Evolutionary conservation across 345 rosid genomes (phyloP).

Genomic region (Fremontodendron californicum): DNA sequence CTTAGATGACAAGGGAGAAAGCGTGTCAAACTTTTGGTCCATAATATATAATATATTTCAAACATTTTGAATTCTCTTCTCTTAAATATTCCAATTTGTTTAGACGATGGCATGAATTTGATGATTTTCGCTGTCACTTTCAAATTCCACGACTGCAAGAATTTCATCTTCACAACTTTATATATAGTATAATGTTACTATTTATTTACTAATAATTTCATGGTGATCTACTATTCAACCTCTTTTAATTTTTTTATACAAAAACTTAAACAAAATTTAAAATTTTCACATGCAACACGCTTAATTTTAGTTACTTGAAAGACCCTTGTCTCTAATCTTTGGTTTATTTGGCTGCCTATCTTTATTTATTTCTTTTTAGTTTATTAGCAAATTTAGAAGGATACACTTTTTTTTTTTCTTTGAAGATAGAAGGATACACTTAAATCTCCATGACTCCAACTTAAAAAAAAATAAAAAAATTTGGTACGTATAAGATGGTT

Average conservation of each 20-base stretch:
- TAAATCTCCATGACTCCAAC: too few species aligned
- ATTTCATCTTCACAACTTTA: not conserved
- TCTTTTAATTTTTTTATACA: too few species aligned
- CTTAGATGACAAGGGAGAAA: not conserved
- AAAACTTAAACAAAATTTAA: too few species aligned
- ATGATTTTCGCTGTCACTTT: not conserved
- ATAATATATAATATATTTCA: not conserved
- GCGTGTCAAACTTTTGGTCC: slow-evolving; percentile 3
- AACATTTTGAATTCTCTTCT: not conserved
- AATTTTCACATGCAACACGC: too few species aligned
- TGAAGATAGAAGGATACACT: too few species aligned
- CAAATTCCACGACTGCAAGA: not conserved
- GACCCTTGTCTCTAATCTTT: not conserved
- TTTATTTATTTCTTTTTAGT: too few species aligned
- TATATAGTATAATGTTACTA: not conserved
- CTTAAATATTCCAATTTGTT: not conserved
- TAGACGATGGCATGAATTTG: not conserved
- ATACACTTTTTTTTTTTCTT: too few species aligned
- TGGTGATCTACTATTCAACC: too few species aligned
- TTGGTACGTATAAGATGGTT: too few species aligned
- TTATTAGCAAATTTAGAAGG: too few species aligned
- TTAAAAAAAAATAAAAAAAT: too few species aligned
- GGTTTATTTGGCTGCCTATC: too few species aligned
- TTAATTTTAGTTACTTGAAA: not conserved
- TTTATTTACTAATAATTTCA: not conserved